phyloP scores from a whole-genome alignment of 345 rosid genomes.

The Lenwebbia sp. region DNA sequence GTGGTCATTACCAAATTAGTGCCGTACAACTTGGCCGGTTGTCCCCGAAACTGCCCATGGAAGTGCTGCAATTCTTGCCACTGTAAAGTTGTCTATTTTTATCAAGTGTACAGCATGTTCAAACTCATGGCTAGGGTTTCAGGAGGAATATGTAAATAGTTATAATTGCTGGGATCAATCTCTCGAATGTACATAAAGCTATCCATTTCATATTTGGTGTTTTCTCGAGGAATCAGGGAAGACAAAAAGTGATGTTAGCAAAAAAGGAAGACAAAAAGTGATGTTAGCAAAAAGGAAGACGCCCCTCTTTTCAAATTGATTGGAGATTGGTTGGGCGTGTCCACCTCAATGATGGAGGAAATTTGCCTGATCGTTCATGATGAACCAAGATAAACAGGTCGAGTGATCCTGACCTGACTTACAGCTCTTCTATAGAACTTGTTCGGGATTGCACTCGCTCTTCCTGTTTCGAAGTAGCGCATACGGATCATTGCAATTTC shows the following conservation, averaged over 20 bases:
- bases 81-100: neutral
- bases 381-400: neutral
- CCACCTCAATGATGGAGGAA: neutral
- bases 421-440: neutral
- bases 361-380: neutral
- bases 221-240: neutral
- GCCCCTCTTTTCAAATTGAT: neutral
- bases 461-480: neutral
- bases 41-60: neutral
- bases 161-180: neutral
- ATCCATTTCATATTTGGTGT: neutral
- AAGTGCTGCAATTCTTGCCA: neutral
- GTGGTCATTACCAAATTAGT: slow-evolving; percentile 13
- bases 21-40: neutral
- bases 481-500: neutral
- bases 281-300: neutral
- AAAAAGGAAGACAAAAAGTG: neutral
- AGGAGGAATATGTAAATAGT: neutral
- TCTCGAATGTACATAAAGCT: neutral
- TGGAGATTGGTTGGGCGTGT: neutral
- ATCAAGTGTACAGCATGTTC: slow-evolving; percentile 3
- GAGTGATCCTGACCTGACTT: neutral
- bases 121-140: neutral
- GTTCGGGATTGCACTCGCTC: neutral
- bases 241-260: neutral